Base-by-base conservation (phyloP, 768 basidiomycete genomes). In the Aureoboletus auriporus region DNA sequence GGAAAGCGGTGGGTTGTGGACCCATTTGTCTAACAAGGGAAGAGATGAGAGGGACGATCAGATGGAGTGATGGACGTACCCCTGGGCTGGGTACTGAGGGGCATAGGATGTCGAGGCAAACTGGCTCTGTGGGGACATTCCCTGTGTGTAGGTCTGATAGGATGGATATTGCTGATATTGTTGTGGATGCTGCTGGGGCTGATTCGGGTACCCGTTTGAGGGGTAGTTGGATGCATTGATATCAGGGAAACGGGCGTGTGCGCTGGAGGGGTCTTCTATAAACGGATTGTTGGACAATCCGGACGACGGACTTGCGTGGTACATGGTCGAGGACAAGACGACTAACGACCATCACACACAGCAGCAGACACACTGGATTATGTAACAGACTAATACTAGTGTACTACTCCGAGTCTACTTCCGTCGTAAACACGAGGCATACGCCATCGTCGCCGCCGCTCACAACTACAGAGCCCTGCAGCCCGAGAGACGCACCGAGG, bases 371-470 rank as follows among this genome's bases (percentile, higher is more conserved):
- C 30, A 31, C 30, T 31, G 2, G 30, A 31, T 31, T 31, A 31
- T 31, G 30, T 31, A 31, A 31, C 12, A 12, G 30, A 8, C 30
- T 31, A 12, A 27, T n/a, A n/a, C 6, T 16, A 7, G 7, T 28
- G 23, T 39, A 54, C 30, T 29, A 14, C n/a, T 47, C 51, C 14
- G 54, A 48, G 7, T 60, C 55, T 49, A 46, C 46, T 52, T 75
- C 85, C 1, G 86, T 88, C 3, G 82, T 80, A 59, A 82, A 98
- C 30, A 96, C 90, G 42, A 90, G 73, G 62, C 90, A 93, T 0
- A 79, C 72, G 1, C 90, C 89, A 54, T 98, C 95, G 64, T 99
- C 96, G 3, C 92, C 88, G 0, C 84, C 96, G 62, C 88, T 93
- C 47, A 96, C 77, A 1, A 95, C 75, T 1, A 90, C 82, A 0